A percentile compares a stretch with the other conserved stretches of the same genome.
Evolutionary conservation across 192 early-diverging fungal species (phyloP).

Genomic region (Entomortierella beljakovae): DNA sequence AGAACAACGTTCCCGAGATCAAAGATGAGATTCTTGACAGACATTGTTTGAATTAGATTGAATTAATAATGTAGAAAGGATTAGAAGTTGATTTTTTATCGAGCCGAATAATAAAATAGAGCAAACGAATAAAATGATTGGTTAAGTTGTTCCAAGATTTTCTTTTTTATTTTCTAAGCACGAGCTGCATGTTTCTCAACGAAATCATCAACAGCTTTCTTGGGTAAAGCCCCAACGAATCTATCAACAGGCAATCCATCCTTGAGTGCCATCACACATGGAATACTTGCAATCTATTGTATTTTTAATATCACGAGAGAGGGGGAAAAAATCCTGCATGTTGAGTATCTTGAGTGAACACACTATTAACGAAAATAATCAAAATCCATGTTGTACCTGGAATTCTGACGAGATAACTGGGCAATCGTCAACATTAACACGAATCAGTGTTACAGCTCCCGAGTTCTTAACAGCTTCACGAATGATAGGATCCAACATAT

Average conservation of each 20-base stretch:
- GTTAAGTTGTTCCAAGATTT: not conserved
- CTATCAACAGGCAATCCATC: constrained; percentile 68
- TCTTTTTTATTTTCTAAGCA: constrained; percentile 7
- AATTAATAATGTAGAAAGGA: not conserved
- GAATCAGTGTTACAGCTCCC: constrained; percentile 77
- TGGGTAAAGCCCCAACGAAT: constrained; percentile 73
- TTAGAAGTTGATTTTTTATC: too few species aligned
- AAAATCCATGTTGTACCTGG: constrained; percentile 55
- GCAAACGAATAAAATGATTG: too few species aligned
- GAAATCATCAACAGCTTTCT: constrained; percentile 67
- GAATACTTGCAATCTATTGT: constrained; percentile 73
- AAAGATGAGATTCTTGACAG: constrained; percentile 48
- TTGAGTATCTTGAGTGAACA: too few species aligned
- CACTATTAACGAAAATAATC: not conserved
- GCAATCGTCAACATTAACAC: constrained; percentile 81
- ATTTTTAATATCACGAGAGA: constrained; percentile 1
- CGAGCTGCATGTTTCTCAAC: constrained; percentile 52
- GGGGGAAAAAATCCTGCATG: too few species aligned
- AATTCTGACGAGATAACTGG: constrained; percentile 70
- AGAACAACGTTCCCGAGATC: constrained; percentile 48
- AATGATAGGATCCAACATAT: constrained; percentile 78
- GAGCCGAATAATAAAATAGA: too few species aligned
- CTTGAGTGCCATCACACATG: constrained; percentile 80
- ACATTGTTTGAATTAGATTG: constrained; percentile 10
- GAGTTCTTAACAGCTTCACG: constrained; percentile 70